phyloP scores from a whole-genome alignment of 1,139 yeast species.

The Pichiaceae sp. region DNA sequence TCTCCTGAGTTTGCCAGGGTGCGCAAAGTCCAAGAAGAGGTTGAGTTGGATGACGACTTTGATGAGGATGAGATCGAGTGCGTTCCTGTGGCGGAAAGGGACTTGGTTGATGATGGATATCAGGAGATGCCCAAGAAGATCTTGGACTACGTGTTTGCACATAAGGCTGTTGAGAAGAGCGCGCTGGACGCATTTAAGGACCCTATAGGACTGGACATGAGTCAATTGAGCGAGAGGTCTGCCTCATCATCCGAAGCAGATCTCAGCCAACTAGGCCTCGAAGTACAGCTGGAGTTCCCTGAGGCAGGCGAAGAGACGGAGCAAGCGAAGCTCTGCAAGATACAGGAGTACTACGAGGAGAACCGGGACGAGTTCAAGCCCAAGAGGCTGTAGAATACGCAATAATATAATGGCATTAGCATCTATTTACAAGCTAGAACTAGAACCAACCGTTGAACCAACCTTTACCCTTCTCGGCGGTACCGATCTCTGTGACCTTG shows the following conservation, averaged over 20 bases:
- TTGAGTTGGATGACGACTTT: slow-evolving; percentile 8
- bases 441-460: slow-evolving; percentile 15
- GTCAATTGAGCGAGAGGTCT: slow-evolving; percentile 2
- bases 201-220: slow-evolving; percentile 13
- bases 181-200: slow-evolving; percentile 10
- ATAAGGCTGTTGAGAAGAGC: slow-evolving; percentile 7
- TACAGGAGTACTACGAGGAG: slow-evolving; percentile 13
- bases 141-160: slow-evolving; percentile 9
- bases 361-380: slow-evolving; percentile 3
- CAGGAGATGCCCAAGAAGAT: slow-evolving; percentile 12
- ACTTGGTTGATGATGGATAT: slow-evolving; percentile 21
- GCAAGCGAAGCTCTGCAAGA: slow-evolving; percentile 12
- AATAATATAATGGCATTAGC: not conserved
- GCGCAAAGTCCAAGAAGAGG: slow-evolving; percentile 1
- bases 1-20: slow-evolving; percentile 3
- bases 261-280: slow-evolving; percentile 5
- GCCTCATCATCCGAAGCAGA: slow-evolving; percentile 5
- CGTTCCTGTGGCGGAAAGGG: slow-evolving; percentile 27
- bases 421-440: not conserved
- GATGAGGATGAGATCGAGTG: slow-evolving; percentile 32
- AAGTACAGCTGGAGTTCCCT: slow-evolving; percentile 17
- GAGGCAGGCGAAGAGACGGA: slow-evolving; percentile 17
- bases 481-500: slow-evolving; percentile 16
- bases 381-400: not conserved
- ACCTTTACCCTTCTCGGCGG: slow-evolving; percentile 11